phyloP scores from a whole-genome alignment of 108 stramenopile species.

The Cyclotella distinguenda region DNA sequence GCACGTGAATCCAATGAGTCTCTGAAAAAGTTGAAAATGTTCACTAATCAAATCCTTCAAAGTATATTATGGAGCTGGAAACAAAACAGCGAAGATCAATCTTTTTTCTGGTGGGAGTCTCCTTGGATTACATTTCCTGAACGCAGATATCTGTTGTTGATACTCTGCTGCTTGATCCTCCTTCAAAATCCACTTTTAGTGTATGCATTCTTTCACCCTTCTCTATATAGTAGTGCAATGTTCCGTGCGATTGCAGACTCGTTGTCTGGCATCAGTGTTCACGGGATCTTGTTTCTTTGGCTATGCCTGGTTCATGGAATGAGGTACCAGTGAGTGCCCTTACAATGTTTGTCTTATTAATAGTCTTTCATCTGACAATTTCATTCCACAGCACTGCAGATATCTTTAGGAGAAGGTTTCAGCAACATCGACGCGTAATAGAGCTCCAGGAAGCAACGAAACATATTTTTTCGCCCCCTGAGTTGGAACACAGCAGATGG shows the following conservation, averaged over 20 bases:
- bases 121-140: slow-evolving; percentile 81
- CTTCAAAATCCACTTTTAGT: slow-evolving; percentile 74
- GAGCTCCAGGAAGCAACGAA: slow-evolving; percentile 60
- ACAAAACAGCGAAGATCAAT: slow-evolving; percentile 18
- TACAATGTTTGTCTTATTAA: not conserved
- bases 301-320: slow-evolving; percentile 74
- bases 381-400: slow-evolving; percentile 54
- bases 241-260: slow-evolving; percentile 61
- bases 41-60: not conserved
- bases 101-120: slow-evolving; percentile 66
- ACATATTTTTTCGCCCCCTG: slow-evolving; percentile 45
- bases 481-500: slow-evolving; percentile 37
- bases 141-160: slow-evolving; percentile 64
- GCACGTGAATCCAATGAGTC: not conserved
- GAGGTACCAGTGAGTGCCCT: slow-evolving; percentile 61
- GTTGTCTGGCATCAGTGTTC: slow-evolving; percentile 66
- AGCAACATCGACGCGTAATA: slow-evolving; percentile 65
- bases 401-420: slow-evolving; percentile 50
- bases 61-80: slow-evolving; percentile 18
- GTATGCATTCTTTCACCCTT: slow-evolving; percentile 51
- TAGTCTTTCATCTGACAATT: not conserved
- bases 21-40: not conserved
- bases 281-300: slow-evolving; percentile 71
- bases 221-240: slow-evolving; percentile 39
- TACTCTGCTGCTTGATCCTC: slow-evolving; percentile 61